A percentile compares a stretch with the other conserved stretches of the same genome.
Conservation (phyloP, 495 filamentous ascomycete species). For the Penicillium antarcticum region DNA sequence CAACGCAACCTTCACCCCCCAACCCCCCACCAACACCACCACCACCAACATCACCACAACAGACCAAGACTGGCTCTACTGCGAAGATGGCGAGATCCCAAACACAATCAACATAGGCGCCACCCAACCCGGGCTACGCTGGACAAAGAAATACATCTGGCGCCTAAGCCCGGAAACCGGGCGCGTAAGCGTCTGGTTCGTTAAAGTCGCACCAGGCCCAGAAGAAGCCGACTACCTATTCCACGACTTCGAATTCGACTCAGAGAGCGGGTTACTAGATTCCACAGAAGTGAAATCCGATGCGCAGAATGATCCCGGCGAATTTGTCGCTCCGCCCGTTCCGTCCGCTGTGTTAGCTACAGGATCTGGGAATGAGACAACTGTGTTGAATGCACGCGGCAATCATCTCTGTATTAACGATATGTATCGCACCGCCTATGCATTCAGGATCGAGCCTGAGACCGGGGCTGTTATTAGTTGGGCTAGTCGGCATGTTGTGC, state of each 20-base stretch:
- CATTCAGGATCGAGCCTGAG: slow-evolving; percentile 35
- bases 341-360: slow-evolving; percentile 15
- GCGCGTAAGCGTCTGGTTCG: slow-evolving; percentile 45
- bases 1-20: slow-evolving; percentile 36
- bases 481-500: slow-evolving; percentile 46
- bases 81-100: slow-evolving; percentile 44
- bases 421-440: slow-evolving; percentile 49
- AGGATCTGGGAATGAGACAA: slow-evolving; percentile 13
- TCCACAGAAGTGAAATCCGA: background rate
- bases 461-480: slow-evolving; percentile 42
- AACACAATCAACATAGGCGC: slow-evolving; percentile 11
- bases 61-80: slow-evolving; percentile 39
- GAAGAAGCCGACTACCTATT: slow-evolving; percentile 46
- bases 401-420: slow-evolving; percentile 48
- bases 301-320: background rate
- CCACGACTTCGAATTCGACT: slow-evolving; percentile 39
- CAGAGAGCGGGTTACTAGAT: background rate
- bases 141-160: slow-evolving; percentile 50
- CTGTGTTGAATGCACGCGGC: slow-evolving; percentile 34
- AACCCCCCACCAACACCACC: slow-evolving; percentile 7
- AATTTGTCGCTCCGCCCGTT: slow-evolving; percentile 26
- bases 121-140: slow-evolving; percentile 26
- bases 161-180: slow-evolving; percentile 23
- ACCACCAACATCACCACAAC: slow-evolving; percentile 1
- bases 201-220: slow-evolving; percentile 32